A percentile compares a stretch with the other conserved stretches of the same genome.
phyloP scores from a whole-genome alignment of 805 yeast genomes.

The Ogataea populi-albae region DNA sequence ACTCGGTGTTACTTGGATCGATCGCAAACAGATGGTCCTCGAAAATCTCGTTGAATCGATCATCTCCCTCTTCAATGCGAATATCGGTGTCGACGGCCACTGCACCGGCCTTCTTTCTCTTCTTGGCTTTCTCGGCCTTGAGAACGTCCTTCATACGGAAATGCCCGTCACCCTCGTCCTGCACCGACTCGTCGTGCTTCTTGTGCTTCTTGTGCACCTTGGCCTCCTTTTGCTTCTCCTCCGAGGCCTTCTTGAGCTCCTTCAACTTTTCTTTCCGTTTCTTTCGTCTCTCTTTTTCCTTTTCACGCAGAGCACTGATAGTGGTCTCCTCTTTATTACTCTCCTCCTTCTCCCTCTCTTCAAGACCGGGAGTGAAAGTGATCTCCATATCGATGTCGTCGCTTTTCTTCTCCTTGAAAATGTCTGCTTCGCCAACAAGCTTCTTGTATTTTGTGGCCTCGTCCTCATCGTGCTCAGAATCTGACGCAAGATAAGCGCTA shows the following conservation, averaged over 20 bases:
- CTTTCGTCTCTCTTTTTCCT: constrained; percentile 90
- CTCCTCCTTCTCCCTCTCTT: constrained; percentile 34
- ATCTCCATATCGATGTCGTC: constrained; percentile 90
- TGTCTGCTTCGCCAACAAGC: constrained; percentile 36
- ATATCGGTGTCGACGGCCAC: constrained; percentile 41
- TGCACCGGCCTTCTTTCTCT: constrained; percentile 51
- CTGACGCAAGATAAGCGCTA: constrained; percentile 86
- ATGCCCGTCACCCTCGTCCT: constrained; percentile 50
- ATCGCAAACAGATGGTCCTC: constrained; percentile 89
- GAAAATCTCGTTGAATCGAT: constrained; percentile 79
- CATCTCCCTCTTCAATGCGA: constrained; percentile 72
- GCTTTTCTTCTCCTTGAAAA: constrained; percentile 33
- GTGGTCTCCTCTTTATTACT: constrained; percentile 55
- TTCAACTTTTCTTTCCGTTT: constrained; percentile 76
- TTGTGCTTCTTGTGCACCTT: constrained; percentile 28
- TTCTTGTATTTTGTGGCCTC: constrained; percentile 59
- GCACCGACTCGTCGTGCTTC: constrained; percentile 30
- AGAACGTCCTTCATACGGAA: constrained; percentile 76
- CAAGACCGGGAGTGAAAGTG: constrained; percentile 86
- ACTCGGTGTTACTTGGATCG: constrained; percentile 91
- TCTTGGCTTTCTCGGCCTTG: constrained; percentile 66
- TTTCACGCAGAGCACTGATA: constrained; percentile 74
- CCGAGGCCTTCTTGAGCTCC: constrained; percentile 51
- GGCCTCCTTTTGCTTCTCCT: constrained; percentile 47
- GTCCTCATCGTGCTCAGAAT: constrained; percentile 52